A percentile compares a stretch with the other conserved stretches of the same genome.
Evolutionary conservation across 768 basidiomycete genomes (phyloP).

Genomic region (Coprinellus aureogranulatus): DNA sequence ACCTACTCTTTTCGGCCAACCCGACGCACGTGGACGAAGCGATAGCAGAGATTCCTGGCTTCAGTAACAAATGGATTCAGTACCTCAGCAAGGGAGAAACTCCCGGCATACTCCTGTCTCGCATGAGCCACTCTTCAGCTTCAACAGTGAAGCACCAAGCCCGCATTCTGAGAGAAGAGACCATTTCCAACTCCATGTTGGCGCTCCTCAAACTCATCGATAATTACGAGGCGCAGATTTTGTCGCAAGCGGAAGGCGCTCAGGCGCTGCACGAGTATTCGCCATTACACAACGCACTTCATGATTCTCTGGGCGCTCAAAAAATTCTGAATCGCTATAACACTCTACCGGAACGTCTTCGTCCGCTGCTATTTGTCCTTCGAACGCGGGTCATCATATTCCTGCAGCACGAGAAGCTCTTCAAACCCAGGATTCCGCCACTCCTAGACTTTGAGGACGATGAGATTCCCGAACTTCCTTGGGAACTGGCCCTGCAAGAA

Average conservation of each 20-base stretch:
- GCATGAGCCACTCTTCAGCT: background rate
- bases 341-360: background rate
- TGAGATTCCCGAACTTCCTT: conserved; percentile 1
- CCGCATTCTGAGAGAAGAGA: background rate
- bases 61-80: background rate
- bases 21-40: conserved; percentile 1
- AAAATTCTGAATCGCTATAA: background rate
- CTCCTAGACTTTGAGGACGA: background rate
- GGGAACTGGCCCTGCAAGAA: background rate
- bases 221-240: background rate
- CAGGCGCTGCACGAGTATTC: too few species aligned
- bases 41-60: background rate
- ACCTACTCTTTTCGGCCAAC: conserved; percentile 3
- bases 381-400: background rate
- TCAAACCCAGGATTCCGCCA: too few species aligned
- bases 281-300: background rate
- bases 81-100: background rate
- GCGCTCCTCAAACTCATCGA: background rate
- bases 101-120: background rate
- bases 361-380: background rate
- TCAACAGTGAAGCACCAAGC: background rate
- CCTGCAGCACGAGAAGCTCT: too few species aligned
- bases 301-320: background rate
- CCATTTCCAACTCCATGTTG: background rate
- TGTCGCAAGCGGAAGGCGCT: too few species aligned